These are phyloP conservation scores for Castanea crenata DNA, from an alignment of 306 rosid species.

Conservation along the genomic window DNA sequence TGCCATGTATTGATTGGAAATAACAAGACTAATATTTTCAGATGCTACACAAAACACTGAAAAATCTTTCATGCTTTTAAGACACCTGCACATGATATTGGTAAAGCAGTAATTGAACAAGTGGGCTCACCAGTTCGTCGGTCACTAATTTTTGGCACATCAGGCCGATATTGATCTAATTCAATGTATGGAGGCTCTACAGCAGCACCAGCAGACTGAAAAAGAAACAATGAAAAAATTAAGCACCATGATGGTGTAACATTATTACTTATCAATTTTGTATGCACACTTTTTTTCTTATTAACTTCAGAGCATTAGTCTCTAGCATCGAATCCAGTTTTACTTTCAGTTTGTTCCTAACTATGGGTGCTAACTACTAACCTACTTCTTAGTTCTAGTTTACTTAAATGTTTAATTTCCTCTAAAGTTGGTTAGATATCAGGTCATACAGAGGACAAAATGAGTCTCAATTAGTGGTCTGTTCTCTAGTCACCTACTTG, in stretches of 20 bases:
- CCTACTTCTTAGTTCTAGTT: background rate
- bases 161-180: slow-evolving; percentile 48
- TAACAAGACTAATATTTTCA: background rate
- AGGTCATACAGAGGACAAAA: background rate
- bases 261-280: too few relatives aligned
- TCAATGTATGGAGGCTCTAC: slow-evolving; percentile 37
- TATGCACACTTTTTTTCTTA: background rate
- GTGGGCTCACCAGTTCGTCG: slow-evolving; percentile 57
- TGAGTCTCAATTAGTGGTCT: background rate
- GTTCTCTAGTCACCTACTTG: background rate
- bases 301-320: background rate
- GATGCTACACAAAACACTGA: background rate
- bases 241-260: background rate
- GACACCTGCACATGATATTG: background rate
- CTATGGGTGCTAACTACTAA: background rate
- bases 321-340: background rate
- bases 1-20: background rate
- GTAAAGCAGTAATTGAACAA: slow-evolving; percentile 4
- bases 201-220: slow-evolving; percentile 39
- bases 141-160: slow-evolving; percentile 71
- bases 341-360: background rate
- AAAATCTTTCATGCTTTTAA: background rate
- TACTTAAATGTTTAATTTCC: background rate
- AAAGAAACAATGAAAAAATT: slow-evolving; percentile 14
- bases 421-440: background rate